Percentiles rank a stretch among this genome's conserved stretches.
phyloP scores from a whole-genome alignment of 768 basidiomycete species.

The Pleurotus pulmonarius region DNA sequence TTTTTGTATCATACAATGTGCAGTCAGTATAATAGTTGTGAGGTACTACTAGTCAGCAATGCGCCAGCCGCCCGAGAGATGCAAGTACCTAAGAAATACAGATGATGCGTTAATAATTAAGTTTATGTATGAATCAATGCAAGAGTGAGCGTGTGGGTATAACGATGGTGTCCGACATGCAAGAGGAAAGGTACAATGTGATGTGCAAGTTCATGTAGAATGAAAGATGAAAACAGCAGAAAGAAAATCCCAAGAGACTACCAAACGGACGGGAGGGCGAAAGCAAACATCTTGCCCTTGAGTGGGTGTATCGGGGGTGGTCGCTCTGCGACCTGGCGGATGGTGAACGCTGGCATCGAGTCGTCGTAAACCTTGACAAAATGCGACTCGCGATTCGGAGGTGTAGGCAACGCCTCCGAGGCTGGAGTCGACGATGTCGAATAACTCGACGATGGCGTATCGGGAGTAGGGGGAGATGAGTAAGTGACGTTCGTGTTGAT shows the following conservation, averaged over 20 bases:
- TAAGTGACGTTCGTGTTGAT: conserved; percentile 22
- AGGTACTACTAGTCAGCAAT: not conserved
- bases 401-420: conserved; percentile 59
- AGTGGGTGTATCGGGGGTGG: conserved; percentile 36
- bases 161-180: not conserved
- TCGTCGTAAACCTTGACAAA: conserved; percentile 42
- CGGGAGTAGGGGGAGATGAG: conserved; percentile 35
- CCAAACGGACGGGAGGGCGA: conserved; percentile 60
- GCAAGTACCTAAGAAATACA: conserved; percentile 5
- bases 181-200: not conserved
- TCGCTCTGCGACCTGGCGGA: conserved; percentile 21
- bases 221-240: conserved; percentile 17
- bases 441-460: conserved; percentile 49
- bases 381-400: conserved; percentile 46
- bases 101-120: not conserved
- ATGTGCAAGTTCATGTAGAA: conserved; percentile 11
- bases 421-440: conserved; percentile 55
- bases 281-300: conserved; percentile 63
- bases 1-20: not conserved
- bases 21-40: not conserved
- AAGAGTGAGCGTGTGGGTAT: not conserved
- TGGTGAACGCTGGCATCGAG: conserved; percentile 33
- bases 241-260: conserved; percentile 29
- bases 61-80: not conserved
- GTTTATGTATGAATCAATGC: not conserved